Evolutionary conservation across 2,329 filamentous ascomycete genomes (phyloP).

Genomic region (Pseudogymnoascus verrucosus): DNA sequence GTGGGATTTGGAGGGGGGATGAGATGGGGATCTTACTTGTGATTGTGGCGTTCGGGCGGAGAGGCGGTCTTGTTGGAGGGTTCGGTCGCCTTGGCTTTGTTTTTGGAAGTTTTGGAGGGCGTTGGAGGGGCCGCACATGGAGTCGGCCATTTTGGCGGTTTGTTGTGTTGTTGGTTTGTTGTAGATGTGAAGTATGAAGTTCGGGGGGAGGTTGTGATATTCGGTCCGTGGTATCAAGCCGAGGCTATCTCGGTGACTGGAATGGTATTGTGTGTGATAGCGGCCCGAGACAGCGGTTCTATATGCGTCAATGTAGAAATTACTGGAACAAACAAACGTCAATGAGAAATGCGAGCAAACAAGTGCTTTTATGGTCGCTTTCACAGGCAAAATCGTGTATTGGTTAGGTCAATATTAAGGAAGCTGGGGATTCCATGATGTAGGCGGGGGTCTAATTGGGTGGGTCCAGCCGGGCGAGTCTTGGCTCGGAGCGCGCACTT

Average conservation of each 20-base stretch:
- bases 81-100: conserved; percentile 56
- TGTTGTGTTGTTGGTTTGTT: neutral
- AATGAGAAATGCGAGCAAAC: neutral
- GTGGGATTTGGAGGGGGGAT: neutral
- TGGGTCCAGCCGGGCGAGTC: conserved; percentile 13
- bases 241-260: neutral
- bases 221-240: neutral
- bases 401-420: neutral
- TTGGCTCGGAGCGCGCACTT: conserved; percentile 2
- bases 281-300: neutral
- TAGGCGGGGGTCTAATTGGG: neutral
- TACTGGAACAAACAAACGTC: neutral
- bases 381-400: neutral
- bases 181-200: neutral
- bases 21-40: conserved; percentile 37
- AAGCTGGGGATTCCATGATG: neutral
- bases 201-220: neutral
- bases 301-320: neutral
- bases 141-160: conserved; percentile 50
- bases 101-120: conserved; percentile 65
- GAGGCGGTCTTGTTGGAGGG: conserved; percentile 63
- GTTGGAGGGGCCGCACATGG: conserved; percentile 64
- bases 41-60: conserved; percentile 43
- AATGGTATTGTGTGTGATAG: neutral
- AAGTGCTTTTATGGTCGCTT: neutral